Conservation (phyloP, 148 eudicot species). For the Chenopodium suecicum region DNA sequence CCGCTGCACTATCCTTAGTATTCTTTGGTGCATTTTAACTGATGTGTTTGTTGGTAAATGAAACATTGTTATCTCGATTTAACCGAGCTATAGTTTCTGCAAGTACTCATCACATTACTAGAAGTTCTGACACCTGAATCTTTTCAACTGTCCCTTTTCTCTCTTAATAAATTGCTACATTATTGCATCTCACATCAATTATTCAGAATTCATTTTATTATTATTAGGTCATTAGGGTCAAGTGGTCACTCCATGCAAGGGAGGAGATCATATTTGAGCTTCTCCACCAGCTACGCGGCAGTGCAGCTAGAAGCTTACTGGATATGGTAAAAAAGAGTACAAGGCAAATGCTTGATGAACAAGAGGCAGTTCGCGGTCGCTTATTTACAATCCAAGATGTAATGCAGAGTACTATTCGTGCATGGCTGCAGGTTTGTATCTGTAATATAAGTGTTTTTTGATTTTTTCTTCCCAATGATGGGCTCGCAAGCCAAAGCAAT, state of each 20-base stretch:
- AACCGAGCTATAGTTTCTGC: neutral
- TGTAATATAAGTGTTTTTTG: neutral
- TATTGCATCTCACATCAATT: neutral
- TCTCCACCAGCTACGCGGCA: constrained; percentile 79
- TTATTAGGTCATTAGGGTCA: constrained; percentile 82
- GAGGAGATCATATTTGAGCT: constrained; percentile 96
- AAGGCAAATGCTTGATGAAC: constrained; percentile 86
- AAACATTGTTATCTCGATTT: neutral
- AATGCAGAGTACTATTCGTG: constrained; percentile 86
- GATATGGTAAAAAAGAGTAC: constrained; percentile 72
- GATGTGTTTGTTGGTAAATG: neutral
- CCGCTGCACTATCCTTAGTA: neutral
- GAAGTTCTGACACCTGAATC: constrained; percentile 7
- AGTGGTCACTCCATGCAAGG: constrained; percentile 97
- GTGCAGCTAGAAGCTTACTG: constrained; percentile 51
- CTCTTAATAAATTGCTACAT: neutral
- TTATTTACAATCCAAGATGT: constrained; percentile 95
- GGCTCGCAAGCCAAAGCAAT: neutral
- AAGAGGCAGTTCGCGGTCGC: constrained; percentile 97
- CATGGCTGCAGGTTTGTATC: constrained; percentile 87
- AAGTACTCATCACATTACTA: neutral
- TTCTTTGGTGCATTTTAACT: neutral
- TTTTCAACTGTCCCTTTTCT: neutral
- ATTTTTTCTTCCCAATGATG: neutral
- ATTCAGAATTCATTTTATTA: neutral